Base-by-base conservation (phyloP, 75 land plant species). In the Pinus albicaulis region DNA sequence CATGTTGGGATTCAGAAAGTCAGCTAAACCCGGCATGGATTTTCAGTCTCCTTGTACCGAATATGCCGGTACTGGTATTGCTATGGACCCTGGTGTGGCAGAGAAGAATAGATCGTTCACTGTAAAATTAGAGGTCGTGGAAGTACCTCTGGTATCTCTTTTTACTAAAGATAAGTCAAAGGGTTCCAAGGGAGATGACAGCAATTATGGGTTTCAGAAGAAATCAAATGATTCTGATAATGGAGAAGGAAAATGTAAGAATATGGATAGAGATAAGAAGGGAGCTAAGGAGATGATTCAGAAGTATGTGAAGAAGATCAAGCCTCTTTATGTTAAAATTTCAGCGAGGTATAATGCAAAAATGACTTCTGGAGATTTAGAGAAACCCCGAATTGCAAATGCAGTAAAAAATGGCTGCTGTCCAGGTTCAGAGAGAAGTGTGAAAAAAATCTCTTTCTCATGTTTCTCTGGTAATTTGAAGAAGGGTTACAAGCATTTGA, bases 291-390 rank as follows among this genome's bases (percentile, higher is more conserved):
- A 85, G 2, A 80, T 80, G 15, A 53, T 88, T 61, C 84, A 79
- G 57, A 84, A 80, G 81, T 90, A 90, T 57, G 63, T 90, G 44
- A 90, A 78, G 79, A 88, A 59, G 86, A 81, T 90, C 55, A 90
- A 86, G 84, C 92, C 90, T 7, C 77, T 90, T 2, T 90, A 90
- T 77, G 77, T 87, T 20, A 80, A 76, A 16, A 86, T 80, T 20
- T 90, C 90, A 12, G 78, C 75, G 72, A 58, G 81, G 56, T 84
- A 76, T 63, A 74, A 57, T 17, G 89, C 79, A 52, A 85, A 80
- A 76, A 23, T 76, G 7, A 76, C 73, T 53, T 71, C 75, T 48
- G 72, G 85, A 14, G 85, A 77, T 23, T 74, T 74, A 58, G 65
- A 77, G 34, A 65, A 31, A 25, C 19, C 23, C 13, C 61, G 68